These are phyloP conservation scores for Cryptococcus sp. DNA, from an alignment of 1,284 basidiomycete species.

Conservation along the genomic window DNA sequence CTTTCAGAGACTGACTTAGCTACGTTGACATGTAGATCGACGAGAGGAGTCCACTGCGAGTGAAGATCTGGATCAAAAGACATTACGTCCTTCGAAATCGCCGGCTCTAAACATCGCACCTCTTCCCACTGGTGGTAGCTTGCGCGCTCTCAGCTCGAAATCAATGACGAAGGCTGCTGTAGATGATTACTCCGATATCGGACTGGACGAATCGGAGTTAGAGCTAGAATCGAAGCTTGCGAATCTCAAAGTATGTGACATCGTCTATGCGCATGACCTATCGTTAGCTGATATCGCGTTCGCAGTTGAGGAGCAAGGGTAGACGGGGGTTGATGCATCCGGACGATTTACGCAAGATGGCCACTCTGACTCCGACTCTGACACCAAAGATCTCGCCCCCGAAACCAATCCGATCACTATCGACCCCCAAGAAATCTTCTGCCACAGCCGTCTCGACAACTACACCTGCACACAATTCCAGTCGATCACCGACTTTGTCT, in stretches of 20 bases:
- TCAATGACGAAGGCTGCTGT: constrained; percentile 8
- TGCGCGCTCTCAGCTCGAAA: not conserved
- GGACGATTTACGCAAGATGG: constrained; percentile 64
- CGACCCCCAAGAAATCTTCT: constrained; percentile 10
- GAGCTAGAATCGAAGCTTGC: constrained; percentile 73
- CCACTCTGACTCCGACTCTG: not conserved
- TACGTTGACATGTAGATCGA: constrained; percentile 10
- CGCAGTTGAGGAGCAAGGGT: constrained; percentile 63
- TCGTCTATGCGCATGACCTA: not conserved
- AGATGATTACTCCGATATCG: constrained; percentile 88
- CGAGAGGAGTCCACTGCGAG: constrained; percentile 18
- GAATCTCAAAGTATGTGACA: constrained; percentile 67
- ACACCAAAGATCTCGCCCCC: constrained; percentile 9
- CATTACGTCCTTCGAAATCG: constrained; percentile 35
- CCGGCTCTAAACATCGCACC: constrained; percentile 8
- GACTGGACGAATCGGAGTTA: constrained; percentile 65
- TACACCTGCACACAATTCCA: constrained; percentile 1
- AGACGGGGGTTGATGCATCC: constrained; percentile 79
- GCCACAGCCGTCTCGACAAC: not conserved
- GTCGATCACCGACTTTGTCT: not conserved
- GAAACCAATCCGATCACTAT: constrained; percentile 10
- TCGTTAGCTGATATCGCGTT: not conserved
- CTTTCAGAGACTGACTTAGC: not conserved
- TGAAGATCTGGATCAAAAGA: constrained; percentile 41
- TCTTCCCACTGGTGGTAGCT: not conserved